These are phyloP conservation scores for Termitomyces sp. DNA, from an alignment of 768 basidiomycete genomes.

Conservation along the genomic window DNA sequence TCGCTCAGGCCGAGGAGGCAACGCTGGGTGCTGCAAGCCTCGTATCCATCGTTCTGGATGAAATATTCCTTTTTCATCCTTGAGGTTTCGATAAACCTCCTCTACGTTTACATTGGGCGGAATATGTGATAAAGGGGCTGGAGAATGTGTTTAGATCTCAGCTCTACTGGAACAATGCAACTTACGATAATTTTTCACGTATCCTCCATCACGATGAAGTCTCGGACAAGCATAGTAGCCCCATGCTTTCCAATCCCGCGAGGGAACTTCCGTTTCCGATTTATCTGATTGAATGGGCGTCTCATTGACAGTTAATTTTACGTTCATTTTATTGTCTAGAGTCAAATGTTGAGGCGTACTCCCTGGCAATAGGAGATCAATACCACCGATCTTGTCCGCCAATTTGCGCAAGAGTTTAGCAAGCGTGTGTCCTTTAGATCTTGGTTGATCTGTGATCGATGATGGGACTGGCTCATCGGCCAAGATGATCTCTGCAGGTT, in stretches of 20 bases:
- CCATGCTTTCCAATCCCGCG: conserved; percentile 46
- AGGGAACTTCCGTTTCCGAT: neutral
- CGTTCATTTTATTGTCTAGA: neutral
- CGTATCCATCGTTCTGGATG: conserved; percentile 46
- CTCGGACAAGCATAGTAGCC: conserved; percentile 48
- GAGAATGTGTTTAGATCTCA: neutral
- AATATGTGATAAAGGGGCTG: conserved; percentile 18
- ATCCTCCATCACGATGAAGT: conserved; percentile 25
- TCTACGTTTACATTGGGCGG: conserved; percentile 20
- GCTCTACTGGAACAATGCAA: neutral
- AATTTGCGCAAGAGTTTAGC: conserved; percentile 1
- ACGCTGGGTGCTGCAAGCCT: conserved; percentile 38
- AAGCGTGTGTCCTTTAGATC: neutral
- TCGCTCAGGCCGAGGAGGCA: conserved; percentile 43
- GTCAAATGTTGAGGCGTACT: neutral
- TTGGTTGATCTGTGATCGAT: neutral
- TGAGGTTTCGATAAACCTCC: conserved; percentile 26
- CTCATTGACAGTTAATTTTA: neutral
- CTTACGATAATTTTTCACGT: conserved; percentile 40
- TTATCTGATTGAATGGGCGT: neutral
- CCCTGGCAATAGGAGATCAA: neutral
- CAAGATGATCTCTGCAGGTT: neutral
- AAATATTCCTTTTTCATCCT: conserved; percentile 21
- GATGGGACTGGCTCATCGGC: neutral
- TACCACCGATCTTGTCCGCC: conserved; percentile 7